Base-by-base conservation (phyloP, 2,329 filamentous ascomycete genomes). In the Diaporthe ilicicola region DNA sequence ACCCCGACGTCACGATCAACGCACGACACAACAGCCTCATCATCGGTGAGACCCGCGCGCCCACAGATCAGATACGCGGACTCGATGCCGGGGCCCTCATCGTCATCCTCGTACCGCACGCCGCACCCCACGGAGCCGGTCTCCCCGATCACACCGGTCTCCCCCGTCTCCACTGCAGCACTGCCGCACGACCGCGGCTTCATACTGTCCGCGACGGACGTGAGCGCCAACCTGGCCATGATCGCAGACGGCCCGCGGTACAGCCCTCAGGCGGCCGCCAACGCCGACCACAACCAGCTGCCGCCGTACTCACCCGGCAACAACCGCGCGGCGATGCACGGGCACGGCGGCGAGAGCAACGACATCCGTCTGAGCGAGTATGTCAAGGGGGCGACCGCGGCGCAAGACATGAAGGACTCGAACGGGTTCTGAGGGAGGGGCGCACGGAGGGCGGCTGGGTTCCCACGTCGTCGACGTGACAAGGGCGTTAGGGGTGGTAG, bases 331-430 rank as follows among this genome's bases (percentile, higher is more conserved):
- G 76, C 76, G 42, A 81, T 81, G 80, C 72, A 71, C 8, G 80
- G 80, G 2, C 81, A 81, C 62, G 78, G 74, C 5, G 66, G 74
- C 37, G 80, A 81, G 73, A 77, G 75, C 37, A 81, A 81, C 64
- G 80, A 82, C 17, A 78, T 81, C 76, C 75, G 80, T 44, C 71
- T 82, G 59, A 81, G 80, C 72, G 80, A 77, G 3, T 82, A 82
- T 59, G 79, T 81, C 64, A 81, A 81, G 71, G 80, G 79, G 13
- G 74, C 78, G 71, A 80, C 80, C 37, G 74, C 80, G 44, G 79
- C 80, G 53, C 80, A 82, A 73, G 75, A 78, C 19, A 79, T 79
- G 76, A 81, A 81, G 69, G 78, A 80, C 56, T 72, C 62, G 4
- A 77, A 77, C 4, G 64, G 51, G 6, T 73, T 64, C 13, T 69